Evolutionary conservation across 2,329 filamentous ascomycete species (phyloP).

Genomic region (Exophiala lecanii-corni): DNA sequence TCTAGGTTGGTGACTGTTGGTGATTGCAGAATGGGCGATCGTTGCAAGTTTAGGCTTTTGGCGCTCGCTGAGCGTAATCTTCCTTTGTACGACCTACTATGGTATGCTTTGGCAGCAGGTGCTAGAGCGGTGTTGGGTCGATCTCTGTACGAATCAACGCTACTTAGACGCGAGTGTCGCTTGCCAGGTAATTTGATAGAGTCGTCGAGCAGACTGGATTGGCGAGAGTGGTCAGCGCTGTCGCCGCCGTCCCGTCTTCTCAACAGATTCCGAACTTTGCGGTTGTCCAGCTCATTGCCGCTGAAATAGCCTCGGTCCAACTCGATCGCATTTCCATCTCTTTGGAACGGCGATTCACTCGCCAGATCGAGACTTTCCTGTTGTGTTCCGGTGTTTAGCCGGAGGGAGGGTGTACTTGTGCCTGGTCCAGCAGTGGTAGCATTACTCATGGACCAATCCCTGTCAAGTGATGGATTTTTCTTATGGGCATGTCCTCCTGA

Average conservation of each 20-base stretch:
- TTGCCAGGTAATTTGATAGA: constrained; percentile 62
- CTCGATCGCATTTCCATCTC: constrained; percentile 46
- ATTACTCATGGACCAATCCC: constrained; percentile 52
- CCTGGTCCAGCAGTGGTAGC: constrained; percentile 30
- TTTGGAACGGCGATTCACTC: constrained; percentile 30
- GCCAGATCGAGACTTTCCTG: constrained; percentile 19
- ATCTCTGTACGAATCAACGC: constrained; percentile 69
- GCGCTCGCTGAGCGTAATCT: constrained; percentile 60
- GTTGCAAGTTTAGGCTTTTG: constrained; percentile 41
- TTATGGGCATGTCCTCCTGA: constrained; percentile 36
- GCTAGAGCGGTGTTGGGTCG: constrained; percentile 46
- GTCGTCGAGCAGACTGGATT: constrained; percentile 73
- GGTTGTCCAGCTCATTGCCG: constrained; percentile 73
- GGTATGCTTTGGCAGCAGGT: constrained; percentile 65
- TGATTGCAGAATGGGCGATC: constrained; percentile 39
- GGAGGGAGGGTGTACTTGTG: constrained; percentile 26
- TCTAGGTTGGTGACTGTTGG: constrained; percentile 56
- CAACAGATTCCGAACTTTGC: constrained; percentile 67
- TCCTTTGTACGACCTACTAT: constrained; percentile 49
- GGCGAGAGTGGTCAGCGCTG: constrained; percentile 54
- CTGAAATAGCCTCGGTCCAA: constrained; percentile 91
- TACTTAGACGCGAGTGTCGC: constrained; percentile 73
- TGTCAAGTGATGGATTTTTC: constrained; percentile 57
- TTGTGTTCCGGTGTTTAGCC: constrained; percentile 25
- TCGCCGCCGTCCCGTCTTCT: constrained; percentile 60